Evolutionary conservation across 2,329 filamentous ascomycete species (phyloP), one percentile per base, ranked within the genome.

Genomic region (Paecilomyces sp.): DNA sequence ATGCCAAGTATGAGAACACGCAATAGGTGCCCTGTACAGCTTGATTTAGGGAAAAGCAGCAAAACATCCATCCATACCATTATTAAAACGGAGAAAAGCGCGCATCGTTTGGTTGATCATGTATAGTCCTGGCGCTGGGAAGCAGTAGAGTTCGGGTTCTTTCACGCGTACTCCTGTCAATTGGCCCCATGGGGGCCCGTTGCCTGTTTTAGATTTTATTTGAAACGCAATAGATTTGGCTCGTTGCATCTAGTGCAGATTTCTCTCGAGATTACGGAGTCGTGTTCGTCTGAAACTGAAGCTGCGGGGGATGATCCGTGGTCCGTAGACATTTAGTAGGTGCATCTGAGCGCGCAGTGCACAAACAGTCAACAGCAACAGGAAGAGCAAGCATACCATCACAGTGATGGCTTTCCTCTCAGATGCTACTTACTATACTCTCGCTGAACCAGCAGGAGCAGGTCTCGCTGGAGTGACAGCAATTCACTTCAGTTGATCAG

Each of bases 1-100:
- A 88, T 74, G 83, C 84, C 67, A 92, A 91, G 78, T 93, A 93
- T 72, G 79, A 87, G 15, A 71, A 74, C 67, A 76, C 77, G 59
- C 68, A 66, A 65, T 76, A 71, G 70, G 69, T 18, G 58, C 53
- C 57, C 31, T 47, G 56, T 57, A 22, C 28, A 18, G 34, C 57
- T 63, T 58, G 59, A 41, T 31, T 47, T 56, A 52, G 54, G 41
- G 28, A 25, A 57, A 22, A 33, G 8, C 31, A 33, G 31, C 31
- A 11, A 33, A 33, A 33, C 31, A 33, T 50, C 22, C 31, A 53
- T 52, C 28, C 56, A 15, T 51, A 15, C n/a, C 18, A 24, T 52
- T 28, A 30, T n/a, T 15, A 54, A 50, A 55, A 58, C 28, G 33
- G 50, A 15, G 30, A 30, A 25, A 50, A 24, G 22, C 51, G 51